Conservation (phyloP, 169 alveolate species). For the Blepharisma undulans region DNA sequence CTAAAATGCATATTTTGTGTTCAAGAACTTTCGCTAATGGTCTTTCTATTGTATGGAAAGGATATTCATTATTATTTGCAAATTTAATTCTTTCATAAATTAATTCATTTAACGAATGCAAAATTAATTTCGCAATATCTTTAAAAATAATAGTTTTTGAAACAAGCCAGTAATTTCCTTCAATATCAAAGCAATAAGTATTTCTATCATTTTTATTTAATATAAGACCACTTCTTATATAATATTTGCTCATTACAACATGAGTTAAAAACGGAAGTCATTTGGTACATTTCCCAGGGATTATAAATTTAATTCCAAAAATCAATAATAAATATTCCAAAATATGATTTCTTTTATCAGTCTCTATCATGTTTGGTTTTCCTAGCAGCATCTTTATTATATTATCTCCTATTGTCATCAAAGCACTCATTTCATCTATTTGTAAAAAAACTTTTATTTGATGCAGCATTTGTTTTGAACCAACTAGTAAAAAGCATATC, state of each 20-base stretch:
- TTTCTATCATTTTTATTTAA: background rate
- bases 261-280: background rate
- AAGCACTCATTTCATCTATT: background rate
- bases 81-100: background rate
- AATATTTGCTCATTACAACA: background rate
- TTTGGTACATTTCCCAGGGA: background rate
- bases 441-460: background rate
- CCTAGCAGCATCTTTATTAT: background rate
- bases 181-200: background rate
- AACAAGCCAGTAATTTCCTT: background rate
- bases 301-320: background rate
- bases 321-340: background rate
- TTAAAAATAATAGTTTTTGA: background rate
- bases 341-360: background rate
- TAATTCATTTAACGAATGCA: background rate
- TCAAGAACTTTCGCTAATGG: background rate
- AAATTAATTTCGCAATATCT: background rate
- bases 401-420: background rate
- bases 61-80: background rate
- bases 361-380: background rate
- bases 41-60: background rate
- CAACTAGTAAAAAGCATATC: background rate
- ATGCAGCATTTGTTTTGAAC: background rate
- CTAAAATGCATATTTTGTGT: background rate
- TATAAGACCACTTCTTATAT: background rate